Percentiles rank a stretch among this genome's conserved stretches.
Conservation (phyloP, 2,329 filamentous ascomycete genomes). For the Cyphellophora europaea region DNA sequence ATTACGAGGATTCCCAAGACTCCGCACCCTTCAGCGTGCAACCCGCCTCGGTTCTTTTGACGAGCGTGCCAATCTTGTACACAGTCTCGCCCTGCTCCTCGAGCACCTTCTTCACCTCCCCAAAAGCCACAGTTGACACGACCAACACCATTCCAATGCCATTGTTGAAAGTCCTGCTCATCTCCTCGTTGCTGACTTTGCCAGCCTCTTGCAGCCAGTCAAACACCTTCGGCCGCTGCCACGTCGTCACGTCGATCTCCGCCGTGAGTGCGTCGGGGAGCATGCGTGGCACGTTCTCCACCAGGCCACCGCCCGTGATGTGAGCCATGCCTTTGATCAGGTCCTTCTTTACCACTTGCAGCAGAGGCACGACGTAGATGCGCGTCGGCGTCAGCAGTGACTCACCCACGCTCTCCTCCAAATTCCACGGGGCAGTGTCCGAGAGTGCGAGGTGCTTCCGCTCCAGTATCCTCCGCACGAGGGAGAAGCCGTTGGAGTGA, state of each 20-base stretch:
- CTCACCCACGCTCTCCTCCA: conserved; percentile 49
- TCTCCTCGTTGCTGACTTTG: conserved; percentile 60
- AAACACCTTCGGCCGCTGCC: conserved; percentile 72
- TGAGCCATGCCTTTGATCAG: conserved; percentile 88
- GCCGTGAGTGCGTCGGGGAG: conserved; percentile 69
- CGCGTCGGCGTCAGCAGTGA: conserved; percentile 79
- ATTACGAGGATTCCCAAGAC: conserved; percentile 25
- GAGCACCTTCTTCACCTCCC: conserved; percentile 51
- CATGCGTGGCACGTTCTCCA: conserved; percentile 93
- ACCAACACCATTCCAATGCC: conserved; percentile 91
- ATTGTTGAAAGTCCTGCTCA: conserved; percentile 89
- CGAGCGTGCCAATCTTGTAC: conserved; percentile 63
- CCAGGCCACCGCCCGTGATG: conserved; percentile 88
- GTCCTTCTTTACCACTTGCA: conserved; percentile 52
- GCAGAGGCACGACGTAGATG: conserved; percentile 81
- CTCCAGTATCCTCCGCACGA: conserved; percentile 84
- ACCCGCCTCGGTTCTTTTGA: conserved; percentile 45
- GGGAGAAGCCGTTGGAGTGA: conserved; percentile 95
- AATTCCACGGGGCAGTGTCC: conserved; percentile 68
- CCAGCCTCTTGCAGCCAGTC: conserved; percentile 69
- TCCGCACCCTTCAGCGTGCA: conserved; percentile 56
- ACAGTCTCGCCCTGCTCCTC: conserved; percentile 65
- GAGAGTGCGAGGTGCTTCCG: conserved; percentile 61
- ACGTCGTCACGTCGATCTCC: conserved; percentile 66
- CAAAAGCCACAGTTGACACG: conserved; percentile 56